These are phyloP conservation scores for Pseudisothecium myosuroides DNA, from an alignment of 225 moss, liverwort and hornwort species.

Conservation along the genomic window DNA sequence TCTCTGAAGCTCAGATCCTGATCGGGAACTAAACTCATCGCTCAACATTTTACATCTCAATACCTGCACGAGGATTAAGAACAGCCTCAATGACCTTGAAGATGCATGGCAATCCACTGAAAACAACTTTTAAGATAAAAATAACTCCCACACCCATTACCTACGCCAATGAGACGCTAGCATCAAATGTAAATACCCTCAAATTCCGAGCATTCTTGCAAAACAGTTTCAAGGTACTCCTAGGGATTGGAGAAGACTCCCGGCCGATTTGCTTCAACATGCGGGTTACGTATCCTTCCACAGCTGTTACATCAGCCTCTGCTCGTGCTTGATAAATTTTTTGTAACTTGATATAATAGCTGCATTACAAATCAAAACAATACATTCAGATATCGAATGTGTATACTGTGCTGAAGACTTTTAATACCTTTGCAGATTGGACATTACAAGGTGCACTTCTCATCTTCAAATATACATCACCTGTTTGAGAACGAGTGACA, in stretches of 20 bases:
- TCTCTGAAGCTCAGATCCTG: conserved; percentile 60
- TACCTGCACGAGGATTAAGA: conserved; percentile 43
- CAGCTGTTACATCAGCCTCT: conserved; percentile 73
- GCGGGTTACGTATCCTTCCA: conserved; percentile 59
- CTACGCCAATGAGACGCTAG: neutral
- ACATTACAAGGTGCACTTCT: neutral
- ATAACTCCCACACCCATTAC: neutral
- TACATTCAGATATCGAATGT: neutral
- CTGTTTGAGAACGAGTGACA: neutral
- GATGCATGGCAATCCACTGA: neutral
- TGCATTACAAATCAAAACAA: conserved; percentile 20
- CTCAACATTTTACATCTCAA: conserved; percentile 69
- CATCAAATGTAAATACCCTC: conserved; percentile 30
- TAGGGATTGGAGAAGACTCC: conserved; percentile 65
- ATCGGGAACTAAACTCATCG: conserved; percentile 63
- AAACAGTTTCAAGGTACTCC: conserved; percentile 69
- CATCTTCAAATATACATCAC: neutral
- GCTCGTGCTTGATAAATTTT: conserved; percentile 85
- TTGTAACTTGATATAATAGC: conserved; percentile 90
- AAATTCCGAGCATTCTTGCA: conserved; percentile 96
- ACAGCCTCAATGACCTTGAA: neutral
- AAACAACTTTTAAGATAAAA: neutral
- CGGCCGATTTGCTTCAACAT: conserved; percentile 70
- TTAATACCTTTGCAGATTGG: neutral
- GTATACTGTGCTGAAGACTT: neutral